Percentiles rank a stretch among this genome's conserved stretches.
phyloP scores from a whole-genome alignment of 257 asterid species.

The Jacaranda mimosifolia region DNA sequence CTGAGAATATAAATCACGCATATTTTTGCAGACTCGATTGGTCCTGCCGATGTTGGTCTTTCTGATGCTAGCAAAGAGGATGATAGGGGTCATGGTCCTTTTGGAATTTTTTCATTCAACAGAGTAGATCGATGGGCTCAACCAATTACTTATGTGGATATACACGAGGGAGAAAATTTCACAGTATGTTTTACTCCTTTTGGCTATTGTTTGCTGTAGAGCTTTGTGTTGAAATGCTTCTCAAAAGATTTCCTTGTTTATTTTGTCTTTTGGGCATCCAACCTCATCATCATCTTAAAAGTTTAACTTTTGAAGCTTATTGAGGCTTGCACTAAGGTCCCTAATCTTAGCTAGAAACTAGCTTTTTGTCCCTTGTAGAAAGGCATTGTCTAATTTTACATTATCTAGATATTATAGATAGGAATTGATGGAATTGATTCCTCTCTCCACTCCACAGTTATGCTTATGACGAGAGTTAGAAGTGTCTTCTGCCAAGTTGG shows the following conservation, averaged over 20 bases:
- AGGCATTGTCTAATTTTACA: not conserved
- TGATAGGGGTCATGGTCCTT: constrained; percentile 89
- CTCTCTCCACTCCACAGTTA: not conserved
- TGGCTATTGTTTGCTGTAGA: constrained; percentile 16
- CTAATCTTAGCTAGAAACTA: not conserved
- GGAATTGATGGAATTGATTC: not conserved
- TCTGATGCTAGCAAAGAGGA: constrained; percentile 69
- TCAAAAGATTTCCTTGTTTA: not conserved
- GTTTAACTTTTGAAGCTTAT: constrained; percentile 8
- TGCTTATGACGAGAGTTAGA: too few species aligned
- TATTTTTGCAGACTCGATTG: constrained; percentile 64
- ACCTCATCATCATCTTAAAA: constrained; percentile 12
- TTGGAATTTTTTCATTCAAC: constrained; percentile 68
- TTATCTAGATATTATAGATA: constrained; percentile 4
- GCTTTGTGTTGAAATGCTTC: constrained; percentile 1
- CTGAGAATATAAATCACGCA: constrained; percentile 29
- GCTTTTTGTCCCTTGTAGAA: constrained; percentile 1
- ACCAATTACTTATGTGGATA: constrained; percentile 84
- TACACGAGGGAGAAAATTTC: constrained; percentile 77
- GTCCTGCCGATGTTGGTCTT: constrained; percentile 90
- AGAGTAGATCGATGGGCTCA: constrained; percentile 91
- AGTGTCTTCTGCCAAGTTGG: constrained; percentile 7
- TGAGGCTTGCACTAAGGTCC: constrained; percentile 10
- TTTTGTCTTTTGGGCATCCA: constrained; percentile 24
- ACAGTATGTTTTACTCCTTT: constrained; percentile 59